Conservation (phyloP, 2,329 filamentous ascomycete species). For the Gliomastix tumulicola region DNA sequence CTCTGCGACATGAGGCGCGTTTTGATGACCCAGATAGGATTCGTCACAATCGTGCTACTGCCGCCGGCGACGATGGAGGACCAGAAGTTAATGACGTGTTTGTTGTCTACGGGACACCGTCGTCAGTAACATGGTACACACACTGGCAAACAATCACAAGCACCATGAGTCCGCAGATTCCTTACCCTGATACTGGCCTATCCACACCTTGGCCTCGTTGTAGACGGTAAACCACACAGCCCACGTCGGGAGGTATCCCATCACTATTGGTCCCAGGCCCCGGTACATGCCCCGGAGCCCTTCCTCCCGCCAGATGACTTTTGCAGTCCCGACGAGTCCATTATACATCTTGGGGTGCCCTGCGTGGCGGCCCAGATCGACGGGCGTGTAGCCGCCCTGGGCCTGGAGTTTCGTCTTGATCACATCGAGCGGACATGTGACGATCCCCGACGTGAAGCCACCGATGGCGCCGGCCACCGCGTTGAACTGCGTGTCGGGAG, state of each 20-base stretch:
- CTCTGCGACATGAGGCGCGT: slow-evolving; percentile 95
- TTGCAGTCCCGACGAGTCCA: slow-evolving; percentile 80
- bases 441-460: slow-evolving; percentile 86
- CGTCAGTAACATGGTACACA: slow-evolving; percentile 5
- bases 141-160: neutral
- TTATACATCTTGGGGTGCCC: slow-evolving; percentile 63
- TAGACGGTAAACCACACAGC: slow-evolving; percentile 97
- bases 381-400: slow-evolving; percentile 71
- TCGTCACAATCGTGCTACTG: slow-evolving; percentile 89
- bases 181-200: slow-evolving; percentile 60
- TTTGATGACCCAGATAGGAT: slow-evolving; percentile 99
- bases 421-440: slow-evolving; percentile 95
- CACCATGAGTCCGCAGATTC: no score
- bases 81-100: slow-evolving; percentile 74
- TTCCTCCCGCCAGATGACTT: slow-evolving; percentile 80
- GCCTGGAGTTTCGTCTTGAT: slow-evolving; percentile 98
- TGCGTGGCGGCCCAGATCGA: slow-evolving; percentile 39
- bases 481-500: slow-evolving; percentile 63
- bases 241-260: slow-evolving; percentile 97
- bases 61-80: slow-evolving; percentile 87
- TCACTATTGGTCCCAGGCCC: slow-evolving; percentile 85
- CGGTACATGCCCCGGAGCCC: slow-evolving; percentile 87
- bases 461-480: slow-evolving; percentile 82
- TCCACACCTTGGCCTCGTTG: slow-evolving; percentile 74
- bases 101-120: slow-evolving; percentile 50